phyloP scores from a whole-genome alignment of 2,329 filamentous ascomycete species.

The Apiospora phragmitis region DNA sequence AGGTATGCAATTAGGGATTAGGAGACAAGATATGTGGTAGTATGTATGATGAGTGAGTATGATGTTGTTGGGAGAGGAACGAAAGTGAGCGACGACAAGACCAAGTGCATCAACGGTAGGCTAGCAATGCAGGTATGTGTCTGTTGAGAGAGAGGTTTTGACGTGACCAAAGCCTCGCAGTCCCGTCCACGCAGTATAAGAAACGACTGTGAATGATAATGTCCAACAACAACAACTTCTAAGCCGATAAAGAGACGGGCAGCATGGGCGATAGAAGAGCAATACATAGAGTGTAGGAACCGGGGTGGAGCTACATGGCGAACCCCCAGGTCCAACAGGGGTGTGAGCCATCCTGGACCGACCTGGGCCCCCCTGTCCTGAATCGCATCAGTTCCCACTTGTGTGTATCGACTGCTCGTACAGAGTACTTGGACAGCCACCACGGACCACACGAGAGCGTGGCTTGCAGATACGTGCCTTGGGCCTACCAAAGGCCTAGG shows the following conservation, averaged over 20 bases:
- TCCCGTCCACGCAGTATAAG: neutral
- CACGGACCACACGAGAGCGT: slow-evolving; percentile 3
- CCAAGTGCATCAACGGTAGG: neutral
- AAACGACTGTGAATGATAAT: neutral
- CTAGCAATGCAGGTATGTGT: neutral
- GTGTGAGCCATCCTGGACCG: neutral
- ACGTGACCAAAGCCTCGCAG: neutral
- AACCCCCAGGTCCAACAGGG: neutral
- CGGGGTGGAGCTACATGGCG: neutral
- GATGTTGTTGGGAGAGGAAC: neutral
- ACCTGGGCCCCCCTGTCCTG: neutral
- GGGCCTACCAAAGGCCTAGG: neutral
- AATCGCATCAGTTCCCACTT: neutral
- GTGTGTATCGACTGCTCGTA: neutral
- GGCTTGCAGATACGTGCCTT: neutral
- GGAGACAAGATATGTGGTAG: neutral
- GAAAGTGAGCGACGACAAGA: neutral
- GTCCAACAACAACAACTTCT: neutral
- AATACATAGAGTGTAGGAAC: neutral
- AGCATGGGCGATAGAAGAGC: neutral
- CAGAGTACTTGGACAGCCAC: slow-evolving; percentile 3
- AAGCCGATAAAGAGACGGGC: neutral
- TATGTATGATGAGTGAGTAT: neutral
- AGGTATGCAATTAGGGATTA: neutral
- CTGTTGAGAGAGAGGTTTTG: neutral